These are phyloP conservation scores for Thalassiosira profunda DNA, from an alignment of 108 stramenopile genomes.

Conservation along the genomic window DNA sequence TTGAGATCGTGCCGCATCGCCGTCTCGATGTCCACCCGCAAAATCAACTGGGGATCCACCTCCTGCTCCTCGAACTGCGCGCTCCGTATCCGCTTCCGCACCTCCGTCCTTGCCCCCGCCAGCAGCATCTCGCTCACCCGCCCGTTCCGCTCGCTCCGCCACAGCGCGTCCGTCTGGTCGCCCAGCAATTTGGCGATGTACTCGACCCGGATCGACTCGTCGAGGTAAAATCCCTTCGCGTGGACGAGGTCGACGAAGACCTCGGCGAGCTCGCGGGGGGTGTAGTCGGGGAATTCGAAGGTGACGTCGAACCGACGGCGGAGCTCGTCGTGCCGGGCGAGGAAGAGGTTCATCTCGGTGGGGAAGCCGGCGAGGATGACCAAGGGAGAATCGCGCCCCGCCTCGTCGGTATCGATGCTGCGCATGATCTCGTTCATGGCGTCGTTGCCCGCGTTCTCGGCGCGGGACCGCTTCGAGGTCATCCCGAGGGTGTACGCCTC, in stretches of 20 bases:
- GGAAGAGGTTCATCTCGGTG: conserved; percentile 86
- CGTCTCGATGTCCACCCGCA: conserved; percentile 77
- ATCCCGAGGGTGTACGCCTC: conserved; percentile 92
- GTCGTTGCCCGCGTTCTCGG: conserved; percentile 71
- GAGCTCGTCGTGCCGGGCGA: conserved; percentile 70
- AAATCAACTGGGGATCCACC: conserved; percentile 89
- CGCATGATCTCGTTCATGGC: conserved; percentile 80
- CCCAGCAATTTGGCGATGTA: conserved; percentile 68
- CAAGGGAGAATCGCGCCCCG: conserved; percentile 67
- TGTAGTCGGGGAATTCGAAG: conserved; percentile 93
- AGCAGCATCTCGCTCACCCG: conserved; percentile 88
- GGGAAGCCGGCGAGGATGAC: conserved; percentile 90
- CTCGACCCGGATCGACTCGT: conserved; percentile 56
- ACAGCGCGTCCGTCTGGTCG: conserved; percentile 69
- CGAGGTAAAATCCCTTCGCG: conserved; percentile 89
- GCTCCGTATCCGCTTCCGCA: conserved; percentile 77
- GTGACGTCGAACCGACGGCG: conserved; percentile 79
- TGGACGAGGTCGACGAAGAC: conserved; percentile 84
- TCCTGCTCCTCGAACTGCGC: conserved; percentile 83
- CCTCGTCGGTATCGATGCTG: conserved; percentile 74
- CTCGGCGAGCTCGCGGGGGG: conserved; percentile 77
- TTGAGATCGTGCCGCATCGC: conserved; percentile 85
- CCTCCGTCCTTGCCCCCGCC: conserved; percentile 82
- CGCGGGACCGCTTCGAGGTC: conserved; percentile 74
- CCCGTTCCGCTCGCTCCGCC: conserved; percentile 90